Base-by-base conservation (phyloP, 345 rosid species). In the Citrus sinensis region DNA sequence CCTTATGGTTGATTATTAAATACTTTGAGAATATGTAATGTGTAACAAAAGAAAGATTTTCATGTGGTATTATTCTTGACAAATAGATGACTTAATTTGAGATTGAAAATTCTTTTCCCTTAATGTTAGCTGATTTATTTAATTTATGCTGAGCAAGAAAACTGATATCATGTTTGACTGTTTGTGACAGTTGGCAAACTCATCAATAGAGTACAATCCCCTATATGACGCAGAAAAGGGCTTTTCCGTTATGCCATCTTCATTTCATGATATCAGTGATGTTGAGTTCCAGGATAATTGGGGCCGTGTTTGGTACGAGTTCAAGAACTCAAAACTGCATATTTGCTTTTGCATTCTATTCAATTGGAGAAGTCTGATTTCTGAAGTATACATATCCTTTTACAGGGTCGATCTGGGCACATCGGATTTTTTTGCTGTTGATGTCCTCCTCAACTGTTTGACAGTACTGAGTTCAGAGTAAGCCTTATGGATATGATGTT, bases 391-490 rank as follows among this genome's bases (percentile, higher is more conserved):
- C 51, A 55, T 56, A 55, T 79, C 68, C 11, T 80, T 32, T 80
- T 14, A 70, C 94, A 95, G 99, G 99, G 92, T 95, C 16, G 99
- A 93, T 83, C 90, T 95, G 6, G 99, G 99, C 59, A 95, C 98
- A 76, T 85, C 90, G 2, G 99, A 95, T 82, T 86, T 89, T 76
- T 90, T 93, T 20, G 90, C 92, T 39, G 65, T 95, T 61, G 99
- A 95, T 81, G 94, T 93, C 37, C 89, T 95, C 76, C 88, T 95
- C 76, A 92, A 93, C 87, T 90, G 90, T 88, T 85, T 95, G 86
- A 95, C 99, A 34, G 93, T 91, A 22, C 77, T 93, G 87, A 91
- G 96, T 80, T 91, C 99, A 71, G 93, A 95, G 99, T 91, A 90
- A 88, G 90, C 72, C 39, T n/a, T 10, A 11, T 7, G 27, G 22